A percentile compares a stretch with the other conserved stretches of the same genome.
These are phyloP conservation scores for Irineochytrium annulatum DNA, from an alignment of 192 early-diverging fungal genomes.

Conservation along the genomic window DNA sequence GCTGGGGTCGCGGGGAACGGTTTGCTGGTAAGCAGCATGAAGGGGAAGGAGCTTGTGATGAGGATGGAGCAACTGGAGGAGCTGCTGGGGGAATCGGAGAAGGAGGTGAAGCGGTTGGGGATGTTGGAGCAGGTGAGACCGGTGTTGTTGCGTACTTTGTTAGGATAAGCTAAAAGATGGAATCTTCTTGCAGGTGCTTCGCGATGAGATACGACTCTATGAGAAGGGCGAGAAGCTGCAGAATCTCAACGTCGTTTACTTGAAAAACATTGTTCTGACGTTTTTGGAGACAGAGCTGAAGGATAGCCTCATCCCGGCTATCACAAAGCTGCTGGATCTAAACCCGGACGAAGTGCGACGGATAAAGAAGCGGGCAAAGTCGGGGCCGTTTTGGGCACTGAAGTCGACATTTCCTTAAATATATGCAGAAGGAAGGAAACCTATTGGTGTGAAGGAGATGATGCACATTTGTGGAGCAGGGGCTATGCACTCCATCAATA, in stretches of 20 bases:
- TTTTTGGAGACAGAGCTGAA: conserved; percentile 50
- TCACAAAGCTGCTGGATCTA: conserved; percentile 25
- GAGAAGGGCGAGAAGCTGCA: conserved; percentile 59
- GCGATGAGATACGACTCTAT: conserved; percentile 57
- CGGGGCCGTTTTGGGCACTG: too few relatives aligned
- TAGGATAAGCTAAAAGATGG: too few relatives aligned
- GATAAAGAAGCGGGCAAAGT: conserved; percentile 5
- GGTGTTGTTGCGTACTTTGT: not conserved
- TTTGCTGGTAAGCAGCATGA: not conserved
- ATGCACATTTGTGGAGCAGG: too few relatives aligned
- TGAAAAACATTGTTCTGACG: conserved; percentile 68
- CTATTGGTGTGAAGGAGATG: too few relatives aligned
- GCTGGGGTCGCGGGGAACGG: not conserved
- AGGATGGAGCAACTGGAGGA: conserved; percentile 23
- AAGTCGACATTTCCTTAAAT: too few relatives aligned
- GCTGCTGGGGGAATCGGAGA: conserved; percentile 21
- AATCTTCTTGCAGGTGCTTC: conserved; percentile 36
- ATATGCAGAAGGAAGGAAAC: too few relatives aligned
- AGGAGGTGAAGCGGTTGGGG: conserved; percentile 11
- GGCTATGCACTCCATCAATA: too few relatives aligned
- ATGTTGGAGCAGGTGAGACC: conserved; percentile 12
- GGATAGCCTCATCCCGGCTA: conserved; percentile 20
- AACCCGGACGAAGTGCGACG: conserved; percentile 21
- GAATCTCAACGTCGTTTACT: conserved; percentile 63
- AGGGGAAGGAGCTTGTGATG: conserved; percentile 17